phyloP scores from a whole-genome alignment of 768 basidiomycete species.

The Amanita rimosa region DNA sequence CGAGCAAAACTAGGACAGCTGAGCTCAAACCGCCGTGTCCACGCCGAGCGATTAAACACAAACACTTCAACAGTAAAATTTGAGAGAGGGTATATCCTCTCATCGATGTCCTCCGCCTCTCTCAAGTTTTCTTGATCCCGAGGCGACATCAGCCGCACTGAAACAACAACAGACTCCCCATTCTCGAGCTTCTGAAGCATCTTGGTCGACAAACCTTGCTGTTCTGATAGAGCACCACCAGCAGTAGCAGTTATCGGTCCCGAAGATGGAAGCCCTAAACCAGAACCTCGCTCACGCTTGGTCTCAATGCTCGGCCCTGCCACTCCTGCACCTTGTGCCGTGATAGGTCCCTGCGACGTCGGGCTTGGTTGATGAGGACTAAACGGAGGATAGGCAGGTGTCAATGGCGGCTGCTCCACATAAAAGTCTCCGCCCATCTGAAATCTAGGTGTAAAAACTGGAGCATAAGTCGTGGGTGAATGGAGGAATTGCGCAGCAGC shows the following conservation, averaged over 20 bases:
- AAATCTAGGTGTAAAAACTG: conserved; percentile 8
- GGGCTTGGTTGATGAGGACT: conserved; percentile 40
- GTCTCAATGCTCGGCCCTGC: conserved; percentile 57
- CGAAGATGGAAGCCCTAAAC: conserved; percentile 3
- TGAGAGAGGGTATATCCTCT: conserved; percentile 61
- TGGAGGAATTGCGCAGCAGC: conserved; percentile 24
- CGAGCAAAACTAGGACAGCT: conserved; percentile 48
- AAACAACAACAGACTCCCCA: conserved; percentile 59
- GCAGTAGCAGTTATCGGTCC: conserved; percentile 52
- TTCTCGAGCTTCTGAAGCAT: conserved; percentile 10
- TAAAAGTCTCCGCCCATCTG: conserved; percentile 8
- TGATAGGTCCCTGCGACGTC: conserved; percentile 43
- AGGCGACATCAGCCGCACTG: conserved; percentile 41
- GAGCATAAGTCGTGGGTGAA: conserved; percentile 45
- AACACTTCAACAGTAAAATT: conserved; percentile 79
- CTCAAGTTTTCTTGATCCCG: conserved; percentile 11
- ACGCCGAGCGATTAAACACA: conserved; percentile 71
- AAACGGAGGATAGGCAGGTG: conserved; percentile 50
- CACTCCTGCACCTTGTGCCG: conserved; percentile 34
- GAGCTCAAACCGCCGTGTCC: conserved; percentile 71
- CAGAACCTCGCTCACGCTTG: conserved; percentile 41
- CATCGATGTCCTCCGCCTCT: conserved; percentile 13
- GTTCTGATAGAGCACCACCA: conserved; percentile 35
- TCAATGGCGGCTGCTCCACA: conserved; percentile 28
- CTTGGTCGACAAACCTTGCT: conserved; percentile 8